Evolutionary conservation across 495 filamentous ascomycete species (phyloP).

Genomic region (Penicillium psychrofluorescens): DNA sequence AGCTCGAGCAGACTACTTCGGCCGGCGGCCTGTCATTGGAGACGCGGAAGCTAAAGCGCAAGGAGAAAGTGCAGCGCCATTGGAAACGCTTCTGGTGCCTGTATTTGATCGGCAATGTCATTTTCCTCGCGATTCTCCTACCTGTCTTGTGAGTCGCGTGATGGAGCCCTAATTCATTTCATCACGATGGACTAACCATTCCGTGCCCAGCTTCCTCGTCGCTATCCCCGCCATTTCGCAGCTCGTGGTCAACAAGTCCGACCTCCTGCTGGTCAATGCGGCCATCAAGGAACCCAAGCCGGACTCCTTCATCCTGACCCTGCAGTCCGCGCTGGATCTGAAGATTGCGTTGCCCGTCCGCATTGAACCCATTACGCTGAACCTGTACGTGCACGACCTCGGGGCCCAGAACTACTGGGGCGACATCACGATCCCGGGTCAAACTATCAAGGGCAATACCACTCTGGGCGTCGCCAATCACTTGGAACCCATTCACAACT

Average conservation of each 20-base stretch:
- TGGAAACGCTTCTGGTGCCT: constrained; percentile 37
- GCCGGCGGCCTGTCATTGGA: constrained; percentile 23
- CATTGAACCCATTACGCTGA: constrained; percentile 28
- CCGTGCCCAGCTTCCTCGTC: constrained; percentile 27
- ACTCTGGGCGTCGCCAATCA: constrained; percentile 20
- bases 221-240: constrained; percentile 38
- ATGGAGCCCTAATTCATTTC: too few relatives aligned
- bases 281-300: constrained; percentile 25
- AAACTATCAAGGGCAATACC: constrained; percentile 26
- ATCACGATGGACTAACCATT: not conserved
- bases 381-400: constrained; percentile 27
- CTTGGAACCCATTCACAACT: constrained; percentile 17
- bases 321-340: constrained; percentile 29
- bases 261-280: constrained; percentile 29
- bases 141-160: constrained; percentile 27
- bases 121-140: constrained; percentile 31
- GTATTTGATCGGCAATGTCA: constrained; percentile 22
- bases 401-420: constrained; percentile 8
- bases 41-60: constrained; percentile 15
- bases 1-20: constrained; percentile 24
- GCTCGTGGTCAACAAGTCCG: constrained; percentile 30
- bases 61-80: constrained; percentile 24
- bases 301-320: constrained; percentile 22
- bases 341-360: constrained; percentile 28
- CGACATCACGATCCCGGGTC: constrained; percentile 13